Base-by-base conservation (phyloP, 2,329 filamentous ascomycete species). In the Aspergillus ochraceus region DNA sequence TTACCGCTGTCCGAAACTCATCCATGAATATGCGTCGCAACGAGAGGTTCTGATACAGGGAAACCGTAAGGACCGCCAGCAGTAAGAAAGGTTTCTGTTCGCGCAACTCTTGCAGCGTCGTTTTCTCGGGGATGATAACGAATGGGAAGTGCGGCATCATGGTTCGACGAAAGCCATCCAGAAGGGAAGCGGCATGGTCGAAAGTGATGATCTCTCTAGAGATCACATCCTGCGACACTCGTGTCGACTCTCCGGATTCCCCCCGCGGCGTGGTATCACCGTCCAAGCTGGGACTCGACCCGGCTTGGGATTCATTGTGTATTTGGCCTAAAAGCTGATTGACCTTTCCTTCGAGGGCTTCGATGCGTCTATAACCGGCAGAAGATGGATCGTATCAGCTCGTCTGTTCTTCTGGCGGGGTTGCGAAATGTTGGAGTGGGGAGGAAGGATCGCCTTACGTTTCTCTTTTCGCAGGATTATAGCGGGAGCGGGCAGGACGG, bases 401-500 rank as follows among this genome's bases (percentile, higher is more conserved):
- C 19, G 17, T 22, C 6, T 22, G 9, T 3, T 47, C 45, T 14
- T 24, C 8, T 9, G 11, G 11, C 45, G 20, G 11, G 12, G 19
- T 20, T 22, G 36, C 36, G 14, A 3, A 19, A 1, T 6, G 45
- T 20, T 19, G 45, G 19, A 47, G 22, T 14, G 17, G 36, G 45
- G 45, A 5, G 10, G 12, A 47, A 47, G 11, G 19, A 29, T 29
- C 26, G 45, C 19, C 45, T 47, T 47, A 47, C 45, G 45, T 59
- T 19, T 61, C 61, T 36, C 61, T 64, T 46, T 55, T 64, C 3
- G 52, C 17, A 30, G 54, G 54, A 2, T 54, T 58, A 12, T 64
- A 61, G 20, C 61, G 61, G n/a, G 58, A 9, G 19, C 61, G 52
- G n/a, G 61, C 54, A 14, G 60, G 51, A 12, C 61, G 61, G 32